A percentile compares a stretch with the other conserved stretches of the same genome.
Evolutionary conservation across 495 filamentous ascomycete species (phyloP).

Genomic region (Annulohypoxylon bovei): DNA sequence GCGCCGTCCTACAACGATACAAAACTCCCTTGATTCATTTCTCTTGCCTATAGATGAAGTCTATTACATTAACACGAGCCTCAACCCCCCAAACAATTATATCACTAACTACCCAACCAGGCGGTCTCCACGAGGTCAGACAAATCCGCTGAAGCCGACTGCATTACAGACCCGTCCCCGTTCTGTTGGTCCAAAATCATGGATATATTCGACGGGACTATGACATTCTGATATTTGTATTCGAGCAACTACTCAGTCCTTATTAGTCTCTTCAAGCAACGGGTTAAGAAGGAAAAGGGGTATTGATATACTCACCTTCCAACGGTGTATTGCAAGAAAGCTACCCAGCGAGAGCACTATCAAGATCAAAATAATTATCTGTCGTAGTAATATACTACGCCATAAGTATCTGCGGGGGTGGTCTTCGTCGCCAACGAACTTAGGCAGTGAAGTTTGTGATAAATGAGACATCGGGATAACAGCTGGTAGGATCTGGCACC

Average conservation of each 20-base stretch:
- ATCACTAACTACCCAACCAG: neutral
- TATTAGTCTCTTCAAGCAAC: neutral
- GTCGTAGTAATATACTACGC: neutral
- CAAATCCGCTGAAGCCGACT: neutral
- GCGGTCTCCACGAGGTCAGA: neutral
- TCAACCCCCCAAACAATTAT: neutral
- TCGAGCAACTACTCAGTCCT: slow-evolving; percentile 14
- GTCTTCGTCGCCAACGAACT: neutral
- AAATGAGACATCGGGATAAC: slow-evolving; percentile 1
- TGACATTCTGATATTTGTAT: slow-evolving; percentile 2
- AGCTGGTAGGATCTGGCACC: neutral
- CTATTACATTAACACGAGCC: neutral
- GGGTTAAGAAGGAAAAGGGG: neutral
- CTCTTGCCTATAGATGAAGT: neutral
- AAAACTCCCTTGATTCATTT: neutral
- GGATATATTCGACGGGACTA: neutral
- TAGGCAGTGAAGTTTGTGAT: neutral
- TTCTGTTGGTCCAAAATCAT: neutral
- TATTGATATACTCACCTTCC: slow-evolving; percentile 6
- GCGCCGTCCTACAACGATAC: neutral
- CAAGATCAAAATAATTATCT: neutral
- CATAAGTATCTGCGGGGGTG: neutral
- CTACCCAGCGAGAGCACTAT: slow-evolving; percentile 12
- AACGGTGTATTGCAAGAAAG: slow-evolving; percentile 28
- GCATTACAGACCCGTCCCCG: neutral